Conservation (phyloP, 2,329 filamentous ascomycete genomes). For the Colletotrichum kahawae region DNA sequence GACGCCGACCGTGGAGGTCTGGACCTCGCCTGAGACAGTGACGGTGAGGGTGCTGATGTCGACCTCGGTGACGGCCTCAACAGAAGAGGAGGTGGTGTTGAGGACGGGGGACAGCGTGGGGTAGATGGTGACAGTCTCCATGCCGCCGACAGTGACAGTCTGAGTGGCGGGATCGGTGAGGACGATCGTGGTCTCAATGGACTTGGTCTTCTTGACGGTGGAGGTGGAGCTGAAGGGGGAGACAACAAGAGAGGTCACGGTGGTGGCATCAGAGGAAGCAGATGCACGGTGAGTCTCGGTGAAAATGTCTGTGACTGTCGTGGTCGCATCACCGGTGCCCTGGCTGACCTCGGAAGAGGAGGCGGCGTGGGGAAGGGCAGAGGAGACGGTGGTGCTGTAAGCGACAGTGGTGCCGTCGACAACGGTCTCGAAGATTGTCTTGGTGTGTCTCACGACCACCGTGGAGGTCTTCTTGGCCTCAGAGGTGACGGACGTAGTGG, state of each 20-base stretch:
- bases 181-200: conserved; percentile 13
- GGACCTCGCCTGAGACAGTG: conserved; percentile 23
- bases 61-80: conserved; percentile 32
- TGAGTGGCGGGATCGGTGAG: conserved; percentile 15
- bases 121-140: not conserved
- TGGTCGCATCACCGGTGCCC: not conserved
- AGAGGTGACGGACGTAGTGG: not conserved
- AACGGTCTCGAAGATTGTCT: conserved; percentile 11
- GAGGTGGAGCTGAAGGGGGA: not conserved
- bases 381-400: conserved; percentile 13
- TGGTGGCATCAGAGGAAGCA: not conserved
- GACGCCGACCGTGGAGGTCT: conserved; percentile 1
- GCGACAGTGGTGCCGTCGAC: conserved; percentile 1
- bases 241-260: not conserved
- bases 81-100: conserved; percentile 22
- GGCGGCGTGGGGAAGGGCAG: not conserved
- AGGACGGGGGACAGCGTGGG: conserved; percentile 5
- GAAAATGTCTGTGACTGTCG: not conserved
- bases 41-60: conserved; percentile 32
- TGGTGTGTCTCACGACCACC: conserved; percentile 4
- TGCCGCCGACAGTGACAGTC: conserved; percentile 12
- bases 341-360: not conserved
- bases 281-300: not conserved
- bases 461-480: not conserved
- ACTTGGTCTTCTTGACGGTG: not conserved